Evolutionary conservation across 768 basidiomycete species (phyloP), one percentile per base, ranked within the genome.

Genomic region (Lentinus tigrinus): DNA sequence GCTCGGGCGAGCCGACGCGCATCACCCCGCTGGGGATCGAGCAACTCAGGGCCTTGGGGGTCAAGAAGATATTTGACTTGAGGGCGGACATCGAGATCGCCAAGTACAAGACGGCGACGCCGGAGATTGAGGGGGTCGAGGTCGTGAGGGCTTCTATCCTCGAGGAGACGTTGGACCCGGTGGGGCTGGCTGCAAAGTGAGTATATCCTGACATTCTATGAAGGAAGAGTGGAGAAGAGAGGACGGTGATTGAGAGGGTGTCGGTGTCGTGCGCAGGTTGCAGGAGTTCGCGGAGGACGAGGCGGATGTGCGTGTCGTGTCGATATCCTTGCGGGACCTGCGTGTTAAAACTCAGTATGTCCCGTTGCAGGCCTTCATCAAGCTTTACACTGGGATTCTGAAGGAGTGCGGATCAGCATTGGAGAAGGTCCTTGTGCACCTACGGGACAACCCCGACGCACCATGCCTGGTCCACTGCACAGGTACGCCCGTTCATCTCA

Each of bases 381-480:
- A 62, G 3, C 50, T 66, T 7, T 74, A 77, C 58, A 48, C 56
- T 1, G 65, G 70, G 28, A 67, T 74, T 14, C 60, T 80, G n/a
- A 64, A 69, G 24, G 62, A 58, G 23, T 75, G 71, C 11, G 70
- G 67, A 8, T 51, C 69, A 17, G 70, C 76, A 2, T 72, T 73
- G 36, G 69, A 70, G 24, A 59, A 62, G 9, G 70, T 79, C 36
- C 69, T 80, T 24, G 48, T 69, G 14, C 74, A 78, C 54, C 58
- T 81, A 13, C 62, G 72, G 9, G 74, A 79, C 46, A 53, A 71
- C 26, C 74, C 76, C 11, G 69, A 74, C 37, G 68, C 75, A 34
- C 73, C 74, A 9, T 75, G 73, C 60, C 61, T 80, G 23, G 64
- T 79, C 16, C 77, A 78, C 59, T 80, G 78, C 64, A 79, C 78